Percentiles rank a stretch among this genome's conserved stretches.
Evolutionary conservation across 2,329 filamentous ascomycete genomes (phyloP).

Genomic region (Didymosphaeria variabile): DNA sequence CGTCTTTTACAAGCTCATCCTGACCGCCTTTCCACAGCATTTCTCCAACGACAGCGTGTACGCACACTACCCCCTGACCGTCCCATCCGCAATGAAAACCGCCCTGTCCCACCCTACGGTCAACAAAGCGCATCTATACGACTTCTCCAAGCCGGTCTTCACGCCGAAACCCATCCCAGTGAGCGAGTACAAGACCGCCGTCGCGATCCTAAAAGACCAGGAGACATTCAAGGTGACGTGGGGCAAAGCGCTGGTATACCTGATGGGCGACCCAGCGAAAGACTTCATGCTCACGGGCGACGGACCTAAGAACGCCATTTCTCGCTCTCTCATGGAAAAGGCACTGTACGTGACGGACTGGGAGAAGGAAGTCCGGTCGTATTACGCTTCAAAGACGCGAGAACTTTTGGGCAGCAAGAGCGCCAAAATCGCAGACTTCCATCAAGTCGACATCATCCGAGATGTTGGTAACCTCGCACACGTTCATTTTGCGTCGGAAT

Average conservation of each 20-base stretch:
- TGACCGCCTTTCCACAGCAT: slow-evolving; percentile 81
- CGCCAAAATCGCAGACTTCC: slow-evolving; percentile 68
- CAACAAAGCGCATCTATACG: slow-evolving; percentile 73
- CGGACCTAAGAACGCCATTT: slow-evolving; percentile 42
- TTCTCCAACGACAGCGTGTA: slow-evolving; percentile 82
- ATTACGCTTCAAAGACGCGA: slow-evolving; percentile 71
- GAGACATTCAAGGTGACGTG: slow-evolving; percentile 71
- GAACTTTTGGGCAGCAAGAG: slow-evolving; percentile 68
- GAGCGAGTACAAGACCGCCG: slow-evolving; percentile 69
- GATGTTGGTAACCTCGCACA: slow-evolving; percentile 65
- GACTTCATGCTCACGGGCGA: slow-evolving; percentile 64
- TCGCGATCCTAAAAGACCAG: slow-evolving; percentile 68
- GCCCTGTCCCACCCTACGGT: slow-evolving; percentile 72
- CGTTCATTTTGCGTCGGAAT: slow-evolving; percentile 63
- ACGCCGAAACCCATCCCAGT: slow-evolving; percentile 61
- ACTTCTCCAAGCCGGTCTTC: slow-evolving; percentile 69
- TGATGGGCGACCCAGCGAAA: slow-evolving; percentile 66
- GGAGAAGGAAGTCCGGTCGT: slow-evolving; percentile 70
- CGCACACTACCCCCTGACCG: slow-evolving; percentile 78
- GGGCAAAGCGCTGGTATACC: slow-evolving; percentile 68
- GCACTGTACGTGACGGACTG: slow-evolving; percentile 70
- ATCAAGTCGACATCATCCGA: slow-evolving; percentile 74
- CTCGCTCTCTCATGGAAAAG: slow-evolving; percentile 54
- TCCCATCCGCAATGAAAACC: slow-evolving; percentile 74
- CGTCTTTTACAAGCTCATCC: slow-evolving; percentile 84